Base-by-base conservation (phyloP, 495 filamentous ascomycete species). In the Trypethelium eluteriae region DNA sequence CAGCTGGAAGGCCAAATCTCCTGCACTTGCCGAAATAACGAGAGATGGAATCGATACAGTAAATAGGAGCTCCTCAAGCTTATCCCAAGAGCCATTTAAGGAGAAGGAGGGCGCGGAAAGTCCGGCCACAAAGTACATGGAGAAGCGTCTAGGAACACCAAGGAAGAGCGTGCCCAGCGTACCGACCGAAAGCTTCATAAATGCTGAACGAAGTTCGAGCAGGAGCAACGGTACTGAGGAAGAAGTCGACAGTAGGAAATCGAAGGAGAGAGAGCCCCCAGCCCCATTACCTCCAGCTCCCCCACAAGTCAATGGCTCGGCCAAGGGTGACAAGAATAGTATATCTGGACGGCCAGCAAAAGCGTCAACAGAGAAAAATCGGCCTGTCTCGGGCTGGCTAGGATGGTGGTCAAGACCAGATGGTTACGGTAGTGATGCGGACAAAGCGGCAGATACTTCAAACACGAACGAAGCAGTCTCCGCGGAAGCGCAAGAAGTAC, bases 371-470 rank as follows among this genome's bases (percentile, higher is more conserved):
- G 35, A 49, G 10, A 53, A 38, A 25, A 32, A 14, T 32, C 35
- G 39, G 2, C 53, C 2, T 2, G 32, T 35, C 0, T 59, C 53
- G 10, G 32, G 53, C 53, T 79, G 76, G 76, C 69, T 72, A 18
- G 74, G 75, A 18, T 79, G 76, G 76, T 79, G 76, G 76, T 77
- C 75, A 39, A 66, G 71, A 65, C 76, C 76, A 16, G 76, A 79
- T 64, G 75, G 72, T 1, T 75, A 75, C 64, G 57, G 63, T 9
- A 62, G 63, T 12, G 75, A 65, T 46, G 46, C 46, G 16, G 64
- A 67, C 39, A 69, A 67, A 46, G 64, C 62, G 25, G 67, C 59
- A 56, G 62, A 64, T 25, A 69, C 67, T 16, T n/a, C 53, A 59
- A 59, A 36, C 34, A 1, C 39, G 35, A 10, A 25, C 18, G 44